A percentile compares a stretch with the other conserved stretches of the same genome.
phyloP scores from a whole-genome alignment of 768 basidiomycete genomes.

The Naematelia aurantialba region DNA sequence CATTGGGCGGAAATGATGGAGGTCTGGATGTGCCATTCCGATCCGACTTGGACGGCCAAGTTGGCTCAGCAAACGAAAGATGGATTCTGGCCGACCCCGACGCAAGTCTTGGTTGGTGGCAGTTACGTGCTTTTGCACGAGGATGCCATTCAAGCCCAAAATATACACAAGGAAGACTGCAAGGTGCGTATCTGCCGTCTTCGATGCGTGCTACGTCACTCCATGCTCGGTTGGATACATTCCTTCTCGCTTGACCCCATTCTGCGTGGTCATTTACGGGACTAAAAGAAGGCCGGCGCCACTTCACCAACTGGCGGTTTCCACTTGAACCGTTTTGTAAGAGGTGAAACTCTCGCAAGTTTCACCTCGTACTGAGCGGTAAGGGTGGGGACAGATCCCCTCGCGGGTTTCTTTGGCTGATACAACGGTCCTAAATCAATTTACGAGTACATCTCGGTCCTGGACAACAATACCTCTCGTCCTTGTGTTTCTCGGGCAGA shows the following conservation, averaged over 20 bases:
- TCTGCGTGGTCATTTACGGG: no score
- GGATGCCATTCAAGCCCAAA: slow-evolving; percentile 54
- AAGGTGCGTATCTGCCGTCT: slow-evolving; percentile 62
- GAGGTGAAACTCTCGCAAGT: slow-evolving; percentile 62
- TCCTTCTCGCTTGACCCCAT: no score
- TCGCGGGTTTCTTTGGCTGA: slow-evolving; percentile 63
- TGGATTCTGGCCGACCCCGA: slow-evolving; percentile 73
- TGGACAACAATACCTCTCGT: slow-evolving; percentile 79
- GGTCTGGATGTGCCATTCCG: slow-evolving; percentile 95
- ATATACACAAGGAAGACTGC: slow-evolving; percentile 52
- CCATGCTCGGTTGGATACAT: neutral
- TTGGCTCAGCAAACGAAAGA: slow-evolving; percentile 59
- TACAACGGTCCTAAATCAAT: slow-evolving; percentile 89
- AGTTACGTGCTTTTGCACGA: slow-evolving; percentile 79
- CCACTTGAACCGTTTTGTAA: slow-evolving; percentile 33
- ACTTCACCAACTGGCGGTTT: slow-evolving; percentile 63
- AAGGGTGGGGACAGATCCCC: slow-evolving; percentile 11
- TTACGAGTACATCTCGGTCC: slow-evolving; percentile 52
- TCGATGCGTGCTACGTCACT: slow-evolving; percentile 1
- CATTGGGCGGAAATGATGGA: slow-evolving; percentile 97
- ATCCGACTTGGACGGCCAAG: slow-evolving; percentile 74
- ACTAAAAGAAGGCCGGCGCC: slow-evolving; percentile 92
- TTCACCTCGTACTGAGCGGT: slow-evolving; percentile 48
- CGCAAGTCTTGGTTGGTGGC: slow-evolving; percentile 79
- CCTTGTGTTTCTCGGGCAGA: slow-evolving; percentile 63